Percentiles rank a stretch among this genome's conserved stretches.
These are phyloP conservation scores for Candida palmyrensis DNA, from an alignment of 805 yeast species.

Conservation along the genomic window DNA sequence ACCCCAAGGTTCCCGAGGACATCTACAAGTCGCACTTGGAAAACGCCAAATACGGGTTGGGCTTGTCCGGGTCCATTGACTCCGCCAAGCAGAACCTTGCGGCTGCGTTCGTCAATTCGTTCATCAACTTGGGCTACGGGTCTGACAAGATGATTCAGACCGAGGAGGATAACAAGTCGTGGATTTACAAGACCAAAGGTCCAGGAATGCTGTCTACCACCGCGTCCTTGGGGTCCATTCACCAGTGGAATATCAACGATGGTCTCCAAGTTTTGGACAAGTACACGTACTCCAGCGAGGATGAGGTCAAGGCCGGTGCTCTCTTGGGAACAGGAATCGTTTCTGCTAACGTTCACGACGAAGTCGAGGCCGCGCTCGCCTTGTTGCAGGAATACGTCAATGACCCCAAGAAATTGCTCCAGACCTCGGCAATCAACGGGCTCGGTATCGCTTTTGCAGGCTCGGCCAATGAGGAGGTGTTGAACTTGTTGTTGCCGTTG, in stretches of 20 bases:
- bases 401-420: constrained; percentile 56
- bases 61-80: constrained; percentile 57
- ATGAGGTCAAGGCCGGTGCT: constrained; percentile 93
- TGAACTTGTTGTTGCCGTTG: constrained; percentile 72
- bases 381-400: constrained; percentile 78
- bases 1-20: constrained; percentile 93
- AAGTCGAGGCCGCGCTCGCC: constrained; percentile 87
- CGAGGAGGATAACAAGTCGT: constrained; percentile 64
- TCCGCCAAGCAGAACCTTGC: constrained; percentile 95
- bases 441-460: constrained; percentile 95
- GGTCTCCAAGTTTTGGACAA: constrained; percentile 89
- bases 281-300: constrained; percentile 79
- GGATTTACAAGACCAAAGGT: constrained; percentile 91
- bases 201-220: constrained; percentile 89
- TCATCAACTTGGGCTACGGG: constrained; percentile 88
- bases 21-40: constrained; percentile 89
- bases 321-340: constrained; percentile 91
- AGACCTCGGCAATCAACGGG: constrained; percentile 83
- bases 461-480: constrained; percentile 78
- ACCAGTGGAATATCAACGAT: constrained; percentile 85
- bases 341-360: constrained; percentile 91
- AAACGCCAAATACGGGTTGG: constrained; percentile 53
- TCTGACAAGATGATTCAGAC: constrained; percentile 75
- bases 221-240: constrained; percentile 84
- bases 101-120: constrained; percentile 88